Evolutionary conservation across 2,329 filamentous ascomycete species (phyloP).

Genomic region (Alternaria gansuensis): DNA sequence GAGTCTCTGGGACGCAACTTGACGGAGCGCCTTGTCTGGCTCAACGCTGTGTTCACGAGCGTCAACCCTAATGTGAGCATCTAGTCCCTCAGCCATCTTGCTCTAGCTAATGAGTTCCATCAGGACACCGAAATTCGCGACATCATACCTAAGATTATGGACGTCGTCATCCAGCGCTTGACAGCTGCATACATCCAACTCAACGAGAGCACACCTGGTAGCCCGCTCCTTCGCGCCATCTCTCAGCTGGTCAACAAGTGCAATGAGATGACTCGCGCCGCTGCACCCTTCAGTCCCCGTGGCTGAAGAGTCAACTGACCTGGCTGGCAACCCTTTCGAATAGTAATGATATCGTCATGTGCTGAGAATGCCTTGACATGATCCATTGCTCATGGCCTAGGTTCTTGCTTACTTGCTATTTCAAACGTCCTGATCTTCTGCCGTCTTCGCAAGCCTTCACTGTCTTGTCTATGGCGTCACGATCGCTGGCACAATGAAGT

Average conservation of each 20-base stretch:
- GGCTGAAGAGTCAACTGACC: slow-evolving; percentile 16
- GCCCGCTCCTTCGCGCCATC: slow-evolving; percentile 63
- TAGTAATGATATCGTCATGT: slow-evolving; percentile 20
- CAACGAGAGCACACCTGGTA: slow-evolving; percentile 61
- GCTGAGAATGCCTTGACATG: slow-evolving; percentile 44
- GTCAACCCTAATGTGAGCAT: slow-evolving; percentile 63
- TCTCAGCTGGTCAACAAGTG: slow-evolving; percentile 54
- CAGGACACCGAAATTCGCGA: slow-evolving; percentile 65
- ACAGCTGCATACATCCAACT: slow-evolving; percentile 66
- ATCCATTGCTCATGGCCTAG: slow-evolving; percentile 3
- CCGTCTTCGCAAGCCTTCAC: background rate
- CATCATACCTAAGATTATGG: slow-evolving; percentile 67
- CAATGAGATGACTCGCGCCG: slow-evolving; percentile 45
- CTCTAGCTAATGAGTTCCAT: slow-evolving; percentile 26
- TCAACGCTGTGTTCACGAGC: slow-evolving; percentile 63
- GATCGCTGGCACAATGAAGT: background rate
- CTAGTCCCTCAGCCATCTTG: background rate
- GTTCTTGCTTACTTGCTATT: background rate
- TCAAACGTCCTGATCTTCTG: background rate
- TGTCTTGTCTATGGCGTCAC: background rate
- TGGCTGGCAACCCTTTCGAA: background rate
- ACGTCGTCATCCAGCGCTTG: slow-evolving; percentile 65
- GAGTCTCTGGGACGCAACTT: slow-evolving; percentile 64
- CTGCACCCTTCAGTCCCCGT: slow-evolving; percentile 27
- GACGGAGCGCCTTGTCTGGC: slow-evolving; percentile 66